Evolutionary conservation across 768 basidiomycete species (phyloP), one percentile per base, ranked within the genome.

Genomic region (Leccinum sublutescens): DNA sequence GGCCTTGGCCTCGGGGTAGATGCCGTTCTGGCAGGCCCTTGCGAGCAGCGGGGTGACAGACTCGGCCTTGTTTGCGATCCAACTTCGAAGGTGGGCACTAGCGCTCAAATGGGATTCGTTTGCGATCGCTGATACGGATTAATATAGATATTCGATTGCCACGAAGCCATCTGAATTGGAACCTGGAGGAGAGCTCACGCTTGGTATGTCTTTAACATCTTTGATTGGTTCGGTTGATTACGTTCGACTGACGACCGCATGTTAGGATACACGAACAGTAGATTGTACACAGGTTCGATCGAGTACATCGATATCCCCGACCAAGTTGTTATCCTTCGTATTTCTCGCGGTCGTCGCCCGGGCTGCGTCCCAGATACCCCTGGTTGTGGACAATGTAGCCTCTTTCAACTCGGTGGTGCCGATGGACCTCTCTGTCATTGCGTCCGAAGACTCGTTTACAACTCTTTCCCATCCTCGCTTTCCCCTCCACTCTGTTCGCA

Each of bases 151-250:
- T 64, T 62, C 74, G 27, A 81, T 85, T 60, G 78, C 74, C 9
- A 64, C 78, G 4, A 62, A 60, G 7, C 77, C 79, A 1, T 58
- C 73, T 36, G 27, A 62, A 0, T 70, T 83, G 48, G 87, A 91
- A 66, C 82, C 82, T 33, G 92, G 92, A 70, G 92, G 92, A 5
- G 76, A 84, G 1, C 85, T 93, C 67, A 83, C 81, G 0, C 77
- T 93, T 71, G 91, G 90, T 81, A 67, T 40, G 76, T 67, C 25
- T 36, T 43, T n/a, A 2, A 33, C 8, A 5, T 14, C n/a, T 0
- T 17, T 21, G 11, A 14, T 53, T 0, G 34, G 15, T 33, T 23
- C 12, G 3, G 5, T 6, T 36, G 36, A 11, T 36, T 36, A 36
- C 12, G 25, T 7, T 2, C 14, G 8, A 40, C n/a, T 14, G 47